Conservation (phyloP, 805 yeast genomes). For the Starmerella apis region DNA sequence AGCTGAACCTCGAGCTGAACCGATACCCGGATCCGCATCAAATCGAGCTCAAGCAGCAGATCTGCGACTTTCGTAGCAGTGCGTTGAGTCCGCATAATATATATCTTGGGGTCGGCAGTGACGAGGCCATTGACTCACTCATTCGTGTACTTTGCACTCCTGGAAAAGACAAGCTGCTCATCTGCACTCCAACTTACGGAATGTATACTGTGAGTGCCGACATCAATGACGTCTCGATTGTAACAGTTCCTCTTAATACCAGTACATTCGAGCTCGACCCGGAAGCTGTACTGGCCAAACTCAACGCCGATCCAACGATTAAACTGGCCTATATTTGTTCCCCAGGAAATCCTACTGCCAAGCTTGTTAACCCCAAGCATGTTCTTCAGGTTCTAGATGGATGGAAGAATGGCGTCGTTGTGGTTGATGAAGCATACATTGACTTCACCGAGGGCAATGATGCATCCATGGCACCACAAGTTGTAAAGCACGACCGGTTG, state of each 20-base stretch:
- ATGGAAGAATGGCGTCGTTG: conserved; percentile 69
- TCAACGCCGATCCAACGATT: conserved; percentile 49
- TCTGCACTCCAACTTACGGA: conserved; percentile 94
- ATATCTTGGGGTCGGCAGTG: conserved; percentile 94
- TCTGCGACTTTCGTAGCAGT: conserved; percentile 60
- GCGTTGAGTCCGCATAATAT: conserved; percentile 54
- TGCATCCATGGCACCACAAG: conserved; percentile 65
- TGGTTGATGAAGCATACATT: conserved; percentile 86
- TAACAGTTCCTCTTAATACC: conserved; percentile 59
- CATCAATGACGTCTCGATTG: conserved; percentile 75
- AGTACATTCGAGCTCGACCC: conserved; percentile 48
- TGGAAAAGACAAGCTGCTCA: conserved; percentile 66
- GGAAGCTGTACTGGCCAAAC: conserved; percentile 42
- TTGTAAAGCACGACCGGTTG: conserved; percentile 68
- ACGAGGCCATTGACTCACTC: conserved; percentile 83
- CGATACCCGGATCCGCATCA: conserved; percentile 98
- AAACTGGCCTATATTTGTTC: conserved; percentile 79
- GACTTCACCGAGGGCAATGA: conserved; percentile 54
- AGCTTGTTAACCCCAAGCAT: conserved; percentile 41
- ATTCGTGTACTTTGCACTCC: conserved; percentile 80
- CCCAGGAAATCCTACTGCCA: conserved; percentile 95
- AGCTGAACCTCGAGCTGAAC: conserved; percentile 50
- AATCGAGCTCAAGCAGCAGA: conserved; percentile 54
- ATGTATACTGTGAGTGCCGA: conserved; percentile 90
- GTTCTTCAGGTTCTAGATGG: conserved; percentile 41